A percentile compares a stretch with the other conserved stretches of the same genome.
These are phyloP conservation scores for Cyclotella sp. DNA, from an alignment of 108 stramenopile species.

Conservation along the genomic window DNA sequence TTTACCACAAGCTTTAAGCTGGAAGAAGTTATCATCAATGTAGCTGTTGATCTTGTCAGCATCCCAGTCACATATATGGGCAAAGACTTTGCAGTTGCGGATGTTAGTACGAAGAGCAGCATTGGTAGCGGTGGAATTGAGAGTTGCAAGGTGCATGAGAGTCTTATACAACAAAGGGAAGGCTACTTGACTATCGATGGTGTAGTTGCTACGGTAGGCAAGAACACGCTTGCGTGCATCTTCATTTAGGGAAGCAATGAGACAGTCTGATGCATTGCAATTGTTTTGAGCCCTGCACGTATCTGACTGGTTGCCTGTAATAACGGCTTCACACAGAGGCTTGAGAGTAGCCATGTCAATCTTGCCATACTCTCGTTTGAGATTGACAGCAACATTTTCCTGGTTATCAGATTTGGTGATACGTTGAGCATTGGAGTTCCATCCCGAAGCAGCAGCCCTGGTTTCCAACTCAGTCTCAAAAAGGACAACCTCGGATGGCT, in stretches of 20 bases:
- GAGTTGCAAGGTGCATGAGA: background rate
- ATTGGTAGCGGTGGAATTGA: constrained; percentile 3
- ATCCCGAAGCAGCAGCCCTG: background rate
- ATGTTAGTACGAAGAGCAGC: constrained; percentile 1
- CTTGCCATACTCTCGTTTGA: background rate
- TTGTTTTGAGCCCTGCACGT: background rate
- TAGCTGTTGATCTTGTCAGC: background rate
- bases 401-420: background rate
- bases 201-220: background rate
- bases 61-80: background rate
- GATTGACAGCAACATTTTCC: background rate
- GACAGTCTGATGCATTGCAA: background rate
- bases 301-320: background rate
- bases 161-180: background rate
- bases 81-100: background rate
- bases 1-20: constrained; percentile 1
- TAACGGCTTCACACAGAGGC: background rate
- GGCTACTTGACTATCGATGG: background rate
- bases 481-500: background rate
- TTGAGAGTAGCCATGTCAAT: constrained; percentile 6
- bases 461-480: background rate
- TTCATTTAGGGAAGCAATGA: background rate
- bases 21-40: background rate
- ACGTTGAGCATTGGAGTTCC: constrained; percentile 1
- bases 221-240: constrained; percentile 3